Conservation (phyloP, 805 yeast genomes). For the Candida awuae region DNA sequence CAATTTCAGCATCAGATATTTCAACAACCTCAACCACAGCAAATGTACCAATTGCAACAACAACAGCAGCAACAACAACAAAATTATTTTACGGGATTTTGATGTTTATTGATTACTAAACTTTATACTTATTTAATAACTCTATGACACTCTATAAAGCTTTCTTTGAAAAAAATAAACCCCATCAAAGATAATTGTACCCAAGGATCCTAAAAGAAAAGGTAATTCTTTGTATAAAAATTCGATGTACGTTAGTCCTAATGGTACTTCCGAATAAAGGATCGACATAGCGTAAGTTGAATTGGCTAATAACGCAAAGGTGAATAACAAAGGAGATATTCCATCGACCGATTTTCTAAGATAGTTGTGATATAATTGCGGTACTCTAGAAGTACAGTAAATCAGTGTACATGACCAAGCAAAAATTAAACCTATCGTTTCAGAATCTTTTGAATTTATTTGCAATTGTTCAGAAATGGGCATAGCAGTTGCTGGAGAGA, state of each 20-base stretch:
- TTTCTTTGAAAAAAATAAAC: constrained; percentile 56
- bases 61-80: constrained; percentile 14
- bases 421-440: constrained; percentile 18
- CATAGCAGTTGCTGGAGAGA: constrained; percentile 7
- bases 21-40: constrained; percentile 15
- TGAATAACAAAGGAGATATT: constrained; percentile 70
- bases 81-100: constrained; percentile 20
- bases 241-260: constrained; percentile 29
- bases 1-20: constrained; percentile 17
- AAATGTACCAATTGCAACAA: constrained; percentile 10
- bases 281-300: constrained; percentile 70
- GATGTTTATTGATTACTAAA: constrained; percentile 8
- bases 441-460: too few species aligned
- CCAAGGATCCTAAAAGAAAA: constrained; percentile 75
- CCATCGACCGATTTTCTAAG: constrained; percentile 79
- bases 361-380: constrained; percentile 75
- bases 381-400: constrained; percentile 72
- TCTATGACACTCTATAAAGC: constrained; percentile 2
- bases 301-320: constrained; percentile 74
- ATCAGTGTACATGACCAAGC: constrained; percentile 78
- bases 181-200: constrained; percentile 73
- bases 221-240: constrained; percentile 71
- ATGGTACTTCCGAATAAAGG: constrained; percentile 50
- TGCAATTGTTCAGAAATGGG: constrained; percentile 9
- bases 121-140: too few species aligned